phyloP scores from a whole-genome alignment of 1,284 basidiomycete species.

The Wallemia mellicola region DNA sequence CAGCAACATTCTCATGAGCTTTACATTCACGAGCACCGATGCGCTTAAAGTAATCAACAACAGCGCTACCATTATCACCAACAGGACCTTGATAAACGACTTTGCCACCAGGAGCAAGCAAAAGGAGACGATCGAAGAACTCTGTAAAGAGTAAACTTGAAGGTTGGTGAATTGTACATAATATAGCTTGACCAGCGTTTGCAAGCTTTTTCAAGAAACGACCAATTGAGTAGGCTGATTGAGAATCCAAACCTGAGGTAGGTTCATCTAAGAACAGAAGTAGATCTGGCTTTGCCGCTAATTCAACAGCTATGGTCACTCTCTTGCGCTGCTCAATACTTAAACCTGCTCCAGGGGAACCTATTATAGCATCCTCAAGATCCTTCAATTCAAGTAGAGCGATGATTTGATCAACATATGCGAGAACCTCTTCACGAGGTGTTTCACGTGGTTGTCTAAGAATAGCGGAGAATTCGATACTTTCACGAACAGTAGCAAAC shows the following conservation, averaged over 20 bases:
- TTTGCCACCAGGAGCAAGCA: conserved; percentile 10
- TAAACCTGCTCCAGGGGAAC: conserved; percentile 27
- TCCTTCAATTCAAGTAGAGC: conserved; percentile 22
- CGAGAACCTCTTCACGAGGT: conserved; percentile 22
- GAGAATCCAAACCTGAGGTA: conserved; percentile 7
- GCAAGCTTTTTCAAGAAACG: conserved; percentile 14
- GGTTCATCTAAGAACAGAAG: conserved; percentile 13
- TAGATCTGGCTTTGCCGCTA: conserved; percentile 27
- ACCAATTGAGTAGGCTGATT: conserved; percentile 11
- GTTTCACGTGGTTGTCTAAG: conserved; percentile 24
- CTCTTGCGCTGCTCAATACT: conserved; percentile 45
- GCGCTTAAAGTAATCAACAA: neutral
- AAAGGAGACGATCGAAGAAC: conserved; percentile 9
- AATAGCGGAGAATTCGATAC: conserved; percentile 26
- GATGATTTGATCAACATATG: conserved; percentile 23
- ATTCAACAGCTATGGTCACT: conserved; percentile 49
- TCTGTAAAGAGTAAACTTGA: conserved; percentile 7
- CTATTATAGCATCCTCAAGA: conserved; percentile 32
- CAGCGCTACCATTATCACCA: conserved; percentile 3
- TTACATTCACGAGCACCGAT: neutral
- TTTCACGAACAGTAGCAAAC: conserved; percentile 33
- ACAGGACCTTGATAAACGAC: conserved; percentile 10
- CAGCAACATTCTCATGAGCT: neutral
- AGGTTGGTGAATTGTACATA: conserved; percentile 17
- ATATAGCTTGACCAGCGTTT: conserved; percentile 11